Evolutionary conservation across 2,329 filamentous ascomycete species (phyloP), one percentile per base, ranked within the genome.

Genomic region (Alternaria ethzedia): DNA sequence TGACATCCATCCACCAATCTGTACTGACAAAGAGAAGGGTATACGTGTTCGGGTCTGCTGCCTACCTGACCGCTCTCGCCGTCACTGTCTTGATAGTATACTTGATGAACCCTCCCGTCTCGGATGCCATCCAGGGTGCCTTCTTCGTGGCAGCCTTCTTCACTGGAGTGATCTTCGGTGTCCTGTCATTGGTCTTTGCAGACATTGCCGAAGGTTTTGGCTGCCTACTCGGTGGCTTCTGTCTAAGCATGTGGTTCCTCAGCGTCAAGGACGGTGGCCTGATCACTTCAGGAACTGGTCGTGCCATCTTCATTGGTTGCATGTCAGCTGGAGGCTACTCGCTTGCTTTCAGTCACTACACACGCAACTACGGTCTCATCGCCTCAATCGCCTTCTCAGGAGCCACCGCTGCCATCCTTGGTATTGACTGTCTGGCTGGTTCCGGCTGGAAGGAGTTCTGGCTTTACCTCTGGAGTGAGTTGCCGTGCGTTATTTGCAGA

Each of bases 381-480:
- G 83, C 83, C 12, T 88, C 88, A 51, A 93, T 93, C 12, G 88
- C 94, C 0, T 96, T 97, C 75, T 86, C 89, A 5, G 95, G 95
- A 8, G 90, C 93, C 4, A 97, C 93, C 0, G 88, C 88, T 4
- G 85, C 91, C 1, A 87, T 97, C 13, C 81, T 98, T 3, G 95
- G 95, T 3, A 91, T 98, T 61, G 95, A 98, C 78, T 97, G 93
- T 79, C 96, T 95, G 72, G 95, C 90, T 73, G 86, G 89, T 66
- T 93, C 94, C n/a, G 95, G 95, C 0, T 83, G 97, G 71, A 97
- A 97, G 79, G 95, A 98, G 78, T 97, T 97, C 70, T 98, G 95
- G 95, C 86, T 93, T 6, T 98, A 96, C 77, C 85, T 97, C 41
- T 98, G 95, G 95, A 83, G 86, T 88, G 77, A 79, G 85, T 77